Evolutionary conservation across 2,329 filamentous ascomycete species (phyloP).

Genomic region (Cladorrhinum sp.): DNA sequence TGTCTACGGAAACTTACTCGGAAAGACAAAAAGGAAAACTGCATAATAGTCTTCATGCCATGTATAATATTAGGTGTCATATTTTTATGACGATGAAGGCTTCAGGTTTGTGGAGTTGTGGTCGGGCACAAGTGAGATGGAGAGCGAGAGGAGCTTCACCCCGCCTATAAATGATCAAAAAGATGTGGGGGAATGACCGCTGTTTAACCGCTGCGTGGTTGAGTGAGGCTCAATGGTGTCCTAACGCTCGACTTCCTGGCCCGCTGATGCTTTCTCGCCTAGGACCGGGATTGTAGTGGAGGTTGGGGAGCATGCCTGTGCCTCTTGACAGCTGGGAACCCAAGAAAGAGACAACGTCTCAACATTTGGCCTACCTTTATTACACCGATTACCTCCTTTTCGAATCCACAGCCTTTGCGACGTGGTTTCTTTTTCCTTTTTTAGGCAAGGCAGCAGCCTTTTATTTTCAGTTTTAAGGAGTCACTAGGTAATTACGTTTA

Average conservation of each 20-base stretch:
- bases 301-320: neutral
- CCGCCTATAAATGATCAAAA: neutral
- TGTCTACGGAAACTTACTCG: slow-evolving; percentile 6
- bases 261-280: neutral
- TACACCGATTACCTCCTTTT: neutral
- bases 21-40: slow-evolving; percentile 20
- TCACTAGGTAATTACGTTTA: neutral
- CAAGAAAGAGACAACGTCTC: neutral
- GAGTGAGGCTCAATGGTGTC: neutral
- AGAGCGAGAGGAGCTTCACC: neutral
- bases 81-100: neutral
- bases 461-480: neutral
- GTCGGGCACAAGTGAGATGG: neutral
- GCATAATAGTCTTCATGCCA: slow-evolving; percentile 9
- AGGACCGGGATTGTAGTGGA: neutral
- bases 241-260: neutral
- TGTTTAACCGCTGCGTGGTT: no score
- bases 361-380: neutral
- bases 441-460: neutral
- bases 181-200: no score
- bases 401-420: neutral
- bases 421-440: neutral
- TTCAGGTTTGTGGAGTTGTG: neutral
- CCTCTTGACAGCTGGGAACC: neutral
- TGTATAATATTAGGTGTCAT: slow-evolving; percentile 16